Evolutionary conservation across 164 flowering plant genomes (phyloP), one percentile per base, ranked within the genome.

Genomic region (Dillenia suffruticosa): DNA sequence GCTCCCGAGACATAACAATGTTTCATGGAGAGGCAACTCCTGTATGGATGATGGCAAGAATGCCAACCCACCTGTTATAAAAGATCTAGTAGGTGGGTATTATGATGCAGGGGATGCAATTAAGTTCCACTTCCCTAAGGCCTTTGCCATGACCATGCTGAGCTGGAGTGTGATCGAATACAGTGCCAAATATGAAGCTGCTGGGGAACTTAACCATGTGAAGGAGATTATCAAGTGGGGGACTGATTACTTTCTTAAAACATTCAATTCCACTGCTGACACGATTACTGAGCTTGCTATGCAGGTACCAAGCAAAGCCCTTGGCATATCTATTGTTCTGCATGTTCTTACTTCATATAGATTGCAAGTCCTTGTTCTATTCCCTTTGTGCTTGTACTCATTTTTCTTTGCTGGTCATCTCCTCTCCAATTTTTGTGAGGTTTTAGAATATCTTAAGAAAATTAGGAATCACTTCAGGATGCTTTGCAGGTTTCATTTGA

Each of bases 111-210:
- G 97, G 12, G 97, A 94, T 78, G 88, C 96, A 5, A 89, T 91
- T 72, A 94, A 94, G 74, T 94, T 94, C 81, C 79, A 89, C 61
- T 91, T 89, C 70, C 97, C 97, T n/a, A 12, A 49, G 13, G 73
- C 97, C 24, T 94, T 83, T 73, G 80, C 98, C 59, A 81, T 94
- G 86, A 94, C 98, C 46, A 84, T 94, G 96, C 71, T 82, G 74
- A 87, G 97, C 66, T 90, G 97, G 97, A 86, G 94, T 64, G 96
- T 90, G n/a, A 86, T 88, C 32, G 99, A 94, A 57, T 94, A 94
- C 69, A 86, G 89, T 70, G 86, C 83, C 0, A 94, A 91, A 46
- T 94, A 86, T 65, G 97, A 91, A 72, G 88, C 89, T 70, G 93
- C 86, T 8, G 97, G 92, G 15, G 97, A 91, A 81, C 91, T 91